These are phyloP conservation scores for Lupinus albus DNA, from an alignment of 306 rosid genomes.

Conservation along the genomic window DNA sequence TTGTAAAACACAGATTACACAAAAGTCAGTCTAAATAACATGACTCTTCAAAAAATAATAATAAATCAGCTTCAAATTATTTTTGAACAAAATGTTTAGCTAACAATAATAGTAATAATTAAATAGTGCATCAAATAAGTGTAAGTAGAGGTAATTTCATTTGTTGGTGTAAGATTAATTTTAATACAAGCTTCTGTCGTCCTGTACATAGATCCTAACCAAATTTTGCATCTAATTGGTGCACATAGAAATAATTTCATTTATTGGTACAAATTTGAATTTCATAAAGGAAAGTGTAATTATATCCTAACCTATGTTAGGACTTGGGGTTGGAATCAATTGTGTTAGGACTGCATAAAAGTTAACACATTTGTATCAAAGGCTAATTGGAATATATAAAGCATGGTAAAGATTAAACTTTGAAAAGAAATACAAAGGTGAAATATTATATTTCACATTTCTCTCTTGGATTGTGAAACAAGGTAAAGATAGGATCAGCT, in stretches of 20 bases:
- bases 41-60: background rate
- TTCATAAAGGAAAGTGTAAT: background rate
- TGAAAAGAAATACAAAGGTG: background rate
- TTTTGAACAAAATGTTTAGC: background rate
- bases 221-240: background rate
- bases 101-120: background rate
- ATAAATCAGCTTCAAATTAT: background rate
- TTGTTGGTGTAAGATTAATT: background rate
- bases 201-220: background rate
- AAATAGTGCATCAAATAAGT: background rate
- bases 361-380: background rate
- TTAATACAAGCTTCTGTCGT: background rate
- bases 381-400: background rate
- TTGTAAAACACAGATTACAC: background rate
- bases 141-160: background rate
- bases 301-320: background rate
- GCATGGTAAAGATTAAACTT: background rate
- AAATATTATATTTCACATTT: conserved; percentile 46
- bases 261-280: background rate
- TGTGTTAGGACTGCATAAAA: background rate
- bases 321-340: background rate
- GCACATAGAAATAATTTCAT: background rate
- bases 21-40: background rate
- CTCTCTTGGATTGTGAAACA: conserved; percentile 36
- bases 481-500: conserved; percentile 40